Base-by-base conservation (phyloP, 2,329 filamentous ascomycete species). In the Apiospora hydei region DNA sequence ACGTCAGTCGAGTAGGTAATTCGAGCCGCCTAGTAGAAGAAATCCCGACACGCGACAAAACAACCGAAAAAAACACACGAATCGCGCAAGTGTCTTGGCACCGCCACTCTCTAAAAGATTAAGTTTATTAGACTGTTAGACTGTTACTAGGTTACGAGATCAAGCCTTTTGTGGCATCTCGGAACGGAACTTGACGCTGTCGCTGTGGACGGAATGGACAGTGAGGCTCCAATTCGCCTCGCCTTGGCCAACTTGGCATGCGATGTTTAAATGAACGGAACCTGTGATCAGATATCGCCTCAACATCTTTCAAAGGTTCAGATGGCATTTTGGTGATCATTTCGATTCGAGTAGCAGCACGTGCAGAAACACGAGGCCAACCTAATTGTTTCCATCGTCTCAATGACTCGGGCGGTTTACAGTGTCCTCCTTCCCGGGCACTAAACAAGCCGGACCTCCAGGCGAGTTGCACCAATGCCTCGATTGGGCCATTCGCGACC, bases 151-250 rank as follows among this genome's bases (percentile, higher is more conserved):
- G 57, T 38, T 64, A 64, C 21, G 14, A 5, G 18, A 41, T 64
- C 57, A 64, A 41, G 57, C 34, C 8, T 61, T 64, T 41, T 1
- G 4, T 64, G 57, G 34, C 34, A 41, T n/a, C 34, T 13, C 57
- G 57, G 18, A n/a, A 64, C 34, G 57, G 57, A 41, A 64, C 57
- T 64, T n/a, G 34, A 64, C 53, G 53, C 53, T 64, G 57, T 64
- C 34, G 57, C 30, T n/a, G 57, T 38, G 6, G 53, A n/a, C 30
- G 53, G 3, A 21, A 11, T 38, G 53, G 16, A n/a, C 30, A 21
- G 0, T 38, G 53, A 38, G 51, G 51, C 51, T 38, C 53, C 53
- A 41, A 21, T n/a, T 61, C 57, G 18, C 57, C 57, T 41, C 57
- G 18, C n/a, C 57, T 64, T 64, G 34, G 57, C 57, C 30, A 13